Evolutionary conservation across 495 filamentous ascomycete species (phyloP).

Genomic region (Glarea lozoyensis): DNA sequence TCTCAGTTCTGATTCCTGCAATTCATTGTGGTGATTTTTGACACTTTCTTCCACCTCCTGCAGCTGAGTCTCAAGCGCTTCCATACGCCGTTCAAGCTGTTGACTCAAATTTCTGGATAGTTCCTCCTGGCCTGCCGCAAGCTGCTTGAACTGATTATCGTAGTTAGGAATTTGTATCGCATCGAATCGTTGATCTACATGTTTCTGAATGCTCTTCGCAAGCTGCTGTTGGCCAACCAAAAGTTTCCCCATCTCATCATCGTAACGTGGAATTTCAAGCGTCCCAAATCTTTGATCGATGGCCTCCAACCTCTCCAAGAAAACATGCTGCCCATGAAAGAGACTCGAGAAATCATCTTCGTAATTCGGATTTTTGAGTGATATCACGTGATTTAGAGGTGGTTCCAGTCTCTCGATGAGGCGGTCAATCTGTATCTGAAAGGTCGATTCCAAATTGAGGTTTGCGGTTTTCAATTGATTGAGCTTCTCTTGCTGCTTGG

Average conservation of each 20-base stretch:
- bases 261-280: too few species aligned
- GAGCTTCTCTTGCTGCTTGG: slow-evolving; percentile 2
- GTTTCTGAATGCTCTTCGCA: not conserved
- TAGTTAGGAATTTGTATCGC: too few species aligned
- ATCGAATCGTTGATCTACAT: too few species aligned
- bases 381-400: slow-evolving; percentile 1
- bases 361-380: not conserved
- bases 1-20: slow-evolving; percentile 3
- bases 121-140: too few species aligned
- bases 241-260: too few species aligned
- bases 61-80: not conserved
- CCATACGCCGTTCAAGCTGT: too few species aligned
- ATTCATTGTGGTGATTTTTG: slow-evolving; percentile 3
- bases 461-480: slow-evolving; percentile 5
- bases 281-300: too few species aligned
- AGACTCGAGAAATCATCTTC: not conserved
- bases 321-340: not conserved
- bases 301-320: too few species aligned
- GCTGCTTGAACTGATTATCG: too few species aligned
- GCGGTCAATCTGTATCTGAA: slow-evolving; percentile 2
- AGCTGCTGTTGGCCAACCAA: not conserved
- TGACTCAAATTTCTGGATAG: too few species aligned
- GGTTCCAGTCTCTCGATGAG: not conserved
- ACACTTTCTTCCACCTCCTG: slow-evolving; percentile 1
- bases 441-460: slow-evolving; percentile 2